These are phyloP conservation scores for Achaetomium macrosporum DNA, from an alignment of 2,329 filamentous ascomycete species.

Conservation along the genomic window DNA sequence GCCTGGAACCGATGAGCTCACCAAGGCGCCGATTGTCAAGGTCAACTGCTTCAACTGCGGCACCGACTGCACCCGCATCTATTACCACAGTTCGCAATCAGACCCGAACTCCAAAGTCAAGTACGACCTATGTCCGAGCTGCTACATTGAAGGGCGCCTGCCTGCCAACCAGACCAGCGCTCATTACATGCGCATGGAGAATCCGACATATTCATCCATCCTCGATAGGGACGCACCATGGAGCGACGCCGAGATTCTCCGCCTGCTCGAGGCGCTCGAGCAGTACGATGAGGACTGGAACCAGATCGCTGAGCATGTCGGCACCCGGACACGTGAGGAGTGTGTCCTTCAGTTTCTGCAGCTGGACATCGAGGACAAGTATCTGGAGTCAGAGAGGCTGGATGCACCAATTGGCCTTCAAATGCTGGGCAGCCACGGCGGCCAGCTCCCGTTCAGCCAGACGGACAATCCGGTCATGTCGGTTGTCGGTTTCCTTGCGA, in stretches of 20 bases:
- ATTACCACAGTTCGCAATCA: constrained; percentile 53
- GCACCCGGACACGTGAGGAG: constrained; percentile 86
- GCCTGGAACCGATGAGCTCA: constrained; percentile 50
- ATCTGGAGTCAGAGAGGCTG: constrained; percentile 70
- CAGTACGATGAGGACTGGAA: constrained; percentile 95
- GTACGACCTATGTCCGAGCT: constrained; percentile 87
- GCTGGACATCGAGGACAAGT: constrained; percentile 95
- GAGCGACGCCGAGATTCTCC: constrained; percentile 84
- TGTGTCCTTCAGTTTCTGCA: constrained; percentile 96
- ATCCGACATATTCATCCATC: constrained; percentile 72
- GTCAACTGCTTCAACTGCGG: constrained; percentile 87
- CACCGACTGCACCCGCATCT: constrained; percentile 71
- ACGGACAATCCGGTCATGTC: constrained; percentile 96
- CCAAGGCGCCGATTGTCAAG: constrained; percentile 61
- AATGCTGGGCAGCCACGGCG: constrained; percentile 66
- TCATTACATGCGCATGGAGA: constrained; percentile 86
- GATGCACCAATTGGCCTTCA: constrained; percentile 53
- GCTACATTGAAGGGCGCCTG: constrained; percentile 78
- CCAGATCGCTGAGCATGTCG: constrained; percentile 85
- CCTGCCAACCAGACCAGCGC: constrained; percentile 70
- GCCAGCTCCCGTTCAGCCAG: constrained; percentile 82
- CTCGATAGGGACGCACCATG: constrained; percentile 81
- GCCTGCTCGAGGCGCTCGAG: constrained; percentile 85
- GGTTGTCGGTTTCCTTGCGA: constrained; percentile 88
- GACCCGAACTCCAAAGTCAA: constrained; percentile 62